Conservation (phyloP, 192 early-diverging fungal genomes). For the Linderina pennispora region DNA sequence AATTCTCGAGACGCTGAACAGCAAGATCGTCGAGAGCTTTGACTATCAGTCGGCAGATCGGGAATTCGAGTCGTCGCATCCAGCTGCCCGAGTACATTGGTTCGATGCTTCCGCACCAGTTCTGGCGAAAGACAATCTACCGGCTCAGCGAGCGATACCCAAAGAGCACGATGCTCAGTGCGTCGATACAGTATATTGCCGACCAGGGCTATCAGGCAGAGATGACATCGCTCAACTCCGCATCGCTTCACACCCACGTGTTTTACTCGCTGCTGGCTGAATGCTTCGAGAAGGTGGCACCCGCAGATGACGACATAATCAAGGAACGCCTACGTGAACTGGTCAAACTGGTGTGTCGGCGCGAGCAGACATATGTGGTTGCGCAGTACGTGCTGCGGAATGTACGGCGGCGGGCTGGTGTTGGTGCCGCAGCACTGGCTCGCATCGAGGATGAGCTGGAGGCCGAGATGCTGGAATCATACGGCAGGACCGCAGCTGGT, state of each 20-base stretch:
- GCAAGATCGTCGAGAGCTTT: constrained; percentile 56
- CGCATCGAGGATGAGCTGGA: constrained; percentile 40
- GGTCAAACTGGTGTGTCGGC: constrained; percentile 22
- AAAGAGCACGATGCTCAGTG: constrained; percentile 55
- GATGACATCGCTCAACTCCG: constrained; percentile 58
- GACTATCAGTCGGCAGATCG: constrained; percentile 51
- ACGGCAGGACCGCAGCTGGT: too few relatives aligned
- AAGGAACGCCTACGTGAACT: constrained; percentile 53
- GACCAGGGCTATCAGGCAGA: constrained; percentile 60
- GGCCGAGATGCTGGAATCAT: constrained; percentile 28
- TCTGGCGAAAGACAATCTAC: constrained; percentile 64
- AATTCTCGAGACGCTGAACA: constrained; percentile 43
- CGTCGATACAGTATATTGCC: constrained; percentile 59
- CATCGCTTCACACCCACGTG: constrained; percentile 59
- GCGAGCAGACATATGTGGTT: constrained; percentile 38
- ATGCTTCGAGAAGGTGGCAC: constrained; percentile 53
- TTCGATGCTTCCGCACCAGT: constrained; percentile 52
- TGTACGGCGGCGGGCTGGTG: constrained; percentile 19
- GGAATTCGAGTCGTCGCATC: constrained; percentile 44
- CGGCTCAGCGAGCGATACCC: constrained; percentile 58
- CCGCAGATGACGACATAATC: constrained; percentile 53
- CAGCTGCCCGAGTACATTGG: constrained; percentile 51
- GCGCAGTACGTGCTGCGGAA: constrained; percentile 28
- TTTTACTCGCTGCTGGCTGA: constrained; percentile 59
- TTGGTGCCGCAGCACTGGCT: constrained; percentile 7